Percentiles rank a stretch among this genome's conserved stretches.
Evolutionary conservation across 306 rosid genomes (phyloP).

Genomic region (Cercis canadensis): DNA sequence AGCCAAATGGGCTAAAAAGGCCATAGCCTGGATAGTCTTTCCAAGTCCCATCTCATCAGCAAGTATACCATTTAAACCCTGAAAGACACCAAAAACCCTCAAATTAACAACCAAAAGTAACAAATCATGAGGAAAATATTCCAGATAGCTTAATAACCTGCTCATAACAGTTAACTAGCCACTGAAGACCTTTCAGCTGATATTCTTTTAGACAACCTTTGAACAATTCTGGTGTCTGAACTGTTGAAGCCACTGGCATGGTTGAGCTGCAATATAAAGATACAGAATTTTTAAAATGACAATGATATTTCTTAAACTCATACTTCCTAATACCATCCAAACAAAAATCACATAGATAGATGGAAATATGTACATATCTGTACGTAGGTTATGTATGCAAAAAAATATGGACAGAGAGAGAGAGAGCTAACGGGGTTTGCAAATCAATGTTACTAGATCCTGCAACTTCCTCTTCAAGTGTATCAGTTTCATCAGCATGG

Average conservation of each 20-base stretch:
- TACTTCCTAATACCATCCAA: conserved; percentile 31
- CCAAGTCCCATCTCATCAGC: conserved; percentile 99
- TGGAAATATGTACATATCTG: conserved; percentile 11
- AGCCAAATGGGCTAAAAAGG: conserved; percentile 94
- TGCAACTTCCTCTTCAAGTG: conserved; percentile 71
- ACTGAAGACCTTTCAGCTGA: conserved; percentile 97
- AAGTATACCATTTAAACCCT: conserved; percentile 99
- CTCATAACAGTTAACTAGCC: conserved; percentile 99
- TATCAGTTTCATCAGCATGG: conserved; percentile 74
- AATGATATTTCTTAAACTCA: conserved; percentile 24
- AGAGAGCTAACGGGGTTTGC: conserved; percentile 80
- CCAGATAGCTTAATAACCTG: conserved; percentile 65
- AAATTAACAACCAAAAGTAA: conserved; percentile 39
- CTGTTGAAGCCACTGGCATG: conserved; percentile 97
- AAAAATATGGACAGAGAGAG: neutral
- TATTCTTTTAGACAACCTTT: conserved; percentile 87
- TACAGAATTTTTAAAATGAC: conserved; percentile 39
- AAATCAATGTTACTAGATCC: conserved; percentile 96
- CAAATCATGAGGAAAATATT: conserved; percentile 5
- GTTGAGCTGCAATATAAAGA: conserved; percentile 76
- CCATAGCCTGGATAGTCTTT: conserved; percentile 99
- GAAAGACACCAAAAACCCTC: conserved; percentile 37
- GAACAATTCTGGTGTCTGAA: conserved; percentile 87
- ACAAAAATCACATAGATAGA: neutral
- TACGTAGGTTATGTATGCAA: neutral